Base-by-base conservation (phyloP, 192 early-diverging fungal species). In the Podila verticillata region DNA sequence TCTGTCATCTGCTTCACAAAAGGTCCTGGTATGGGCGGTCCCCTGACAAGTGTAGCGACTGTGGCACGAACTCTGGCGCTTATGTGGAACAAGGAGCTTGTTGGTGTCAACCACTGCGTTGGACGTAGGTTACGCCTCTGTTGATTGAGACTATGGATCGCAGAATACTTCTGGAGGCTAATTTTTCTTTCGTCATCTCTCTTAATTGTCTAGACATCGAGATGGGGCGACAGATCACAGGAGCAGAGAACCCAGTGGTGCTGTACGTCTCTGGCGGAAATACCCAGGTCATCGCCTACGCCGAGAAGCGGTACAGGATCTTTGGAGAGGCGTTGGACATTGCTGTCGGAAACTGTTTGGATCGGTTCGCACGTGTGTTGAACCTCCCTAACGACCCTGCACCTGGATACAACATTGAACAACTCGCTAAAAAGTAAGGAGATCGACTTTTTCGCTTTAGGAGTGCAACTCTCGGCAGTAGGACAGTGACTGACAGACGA, bases 311-410 rank as follows among this genome's bases (percentile, higher is more conserved):
- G 74, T 96, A 99, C 80, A 90, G 97, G 35, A 99, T 99, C 34
- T 99, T 99, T 87, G 98, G 98, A 20, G 98, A 99, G 78, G 96
- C 98, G 0, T 86, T 99, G 63, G 98, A 99, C 82, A 98, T 98
- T 79, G 98, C 98, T 1, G 93, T 99, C 48, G 98, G 98, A 26
- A 99, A 99, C 84, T 98, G 97, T 75, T 82, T 99, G 35, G 98
- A 99, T 79, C 92, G 98, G 32, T 99, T 99, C 88, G 98, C 98
- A 12, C 87, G 98, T 20, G 92, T 98, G 17, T 87, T 99, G 17
- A 93, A 92, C 65, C 83, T 98, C 29, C 91, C 98, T 7, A 99
- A 99, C 63, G 96, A 98, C 54, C 98, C 98, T n/a, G 92, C 87
- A 44, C 98, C 98, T 0, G 98, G 98, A 22, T 98, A 98, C 82